A percentile compares a stretch with the other conserved stretches of the same genome.
Evolutionary conservation across 495 filamentous ascomycete species (phyloP).

Genomic region (Penicillium arizonense): DNA sequence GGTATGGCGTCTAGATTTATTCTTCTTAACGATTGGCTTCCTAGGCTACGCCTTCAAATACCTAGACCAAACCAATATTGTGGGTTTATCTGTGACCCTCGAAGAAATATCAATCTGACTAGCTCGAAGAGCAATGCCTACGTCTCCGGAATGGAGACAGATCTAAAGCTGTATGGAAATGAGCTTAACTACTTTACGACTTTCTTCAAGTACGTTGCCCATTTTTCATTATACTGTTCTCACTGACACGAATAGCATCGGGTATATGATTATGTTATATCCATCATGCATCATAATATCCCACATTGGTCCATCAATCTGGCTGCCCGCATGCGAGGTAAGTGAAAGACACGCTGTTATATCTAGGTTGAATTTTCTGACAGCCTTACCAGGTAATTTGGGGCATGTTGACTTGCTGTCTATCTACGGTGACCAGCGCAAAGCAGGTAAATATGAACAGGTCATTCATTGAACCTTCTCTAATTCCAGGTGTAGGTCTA

Average conservation of each 20-base stretch:
- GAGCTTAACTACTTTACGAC: conserved; percentile 43
- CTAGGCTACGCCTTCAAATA: conserved; percentile 20
- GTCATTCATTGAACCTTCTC: not conserved
- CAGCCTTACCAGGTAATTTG: conserved; percentile 9
- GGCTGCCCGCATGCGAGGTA: conserved; percentile 17
- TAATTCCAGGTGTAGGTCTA: conserved; percentile 1
- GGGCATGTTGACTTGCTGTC: conserved; percentile 15
- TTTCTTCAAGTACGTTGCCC: conserved; percentile 25
- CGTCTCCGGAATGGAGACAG: conserved; percentile 17
- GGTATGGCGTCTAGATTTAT: conserved; percentile 17
- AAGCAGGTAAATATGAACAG: conserved; percentile 8
- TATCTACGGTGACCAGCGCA: conserved; percentile 10
- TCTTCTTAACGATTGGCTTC: conserved; percentile 14
- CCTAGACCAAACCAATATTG: conserved; percentile 19
- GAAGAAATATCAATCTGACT: not conserved
- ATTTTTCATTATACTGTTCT: not conserved
- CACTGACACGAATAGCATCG: conserved; percentile 10
- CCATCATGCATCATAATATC: conserved; percentile 18
- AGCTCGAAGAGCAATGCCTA: conserved; percentile 22
- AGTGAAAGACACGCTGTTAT: not conserved
- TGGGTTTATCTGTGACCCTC: not conserved
- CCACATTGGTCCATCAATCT: conserved; percentile 15
- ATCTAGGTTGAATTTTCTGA: not conserved
- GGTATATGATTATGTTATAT: conserved; percentile 19
- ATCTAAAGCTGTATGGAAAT: conserved; percentile 36